Evolutionary conservation across 2,329 filamentous ascomycete species (phyloP).

Genomic region (Fusarium equiseti): DNA sequence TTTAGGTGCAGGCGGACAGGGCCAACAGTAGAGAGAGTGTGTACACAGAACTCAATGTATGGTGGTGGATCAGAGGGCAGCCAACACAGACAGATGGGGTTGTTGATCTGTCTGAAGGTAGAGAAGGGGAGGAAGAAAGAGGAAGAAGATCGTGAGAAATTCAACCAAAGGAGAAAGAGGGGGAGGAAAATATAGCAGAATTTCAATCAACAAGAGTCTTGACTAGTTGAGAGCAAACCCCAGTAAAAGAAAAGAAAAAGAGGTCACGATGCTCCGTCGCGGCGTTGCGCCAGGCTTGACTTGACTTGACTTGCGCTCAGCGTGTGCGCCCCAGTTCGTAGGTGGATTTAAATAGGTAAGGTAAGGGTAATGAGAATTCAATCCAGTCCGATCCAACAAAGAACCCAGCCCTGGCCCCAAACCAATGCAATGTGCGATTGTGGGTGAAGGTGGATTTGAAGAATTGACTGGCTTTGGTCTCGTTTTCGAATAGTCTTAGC

Average conservation of each 20-base stretch:
- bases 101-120: constrained; percentile 19
- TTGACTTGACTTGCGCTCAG: constrained; percentile 30
- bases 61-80: constrained; percentile 50
- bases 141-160: constrained; percentile 24
- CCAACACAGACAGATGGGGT: constrained; percentile 48
- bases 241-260: constrained; percentile 37
- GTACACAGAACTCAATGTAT: constrained; percentile 54
- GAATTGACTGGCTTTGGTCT: constrained; percentile 24
- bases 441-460: constrained; percentile 47
- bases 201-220: constrained; percentile 16
- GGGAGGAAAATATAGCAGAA: constrained; percentile 27
- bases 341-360: constrained; percentile 44
- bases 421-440: constrained; percentile 35
- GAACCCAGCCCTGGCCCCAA: constrained; percentile 31
- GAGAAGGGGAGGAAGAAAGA: constrained; percentile 7
- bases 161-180: constrained; percentile 17
- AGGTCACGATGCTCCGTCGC: constrained; percentile 49
- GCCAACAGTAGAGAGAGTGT: constrained; percentile 30
- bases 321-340: constrained; percentile 41
- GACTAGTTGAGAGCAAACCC: constrained; percentile 35
- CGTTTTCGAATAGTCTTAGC: constrained; percentile 43
- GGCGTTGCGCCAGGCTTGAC: constrained; percentile 44
- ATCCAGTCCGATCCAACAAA: constrained; percentile 34
- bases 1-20: constrained; percentile 29
- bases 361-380: constrained; percentile 20